These are phyloP conservation scores for Globisporangium recalcitrans DNA, from an alignment of 352 stramenopile species.

Conservation along the genomic window DNA sequence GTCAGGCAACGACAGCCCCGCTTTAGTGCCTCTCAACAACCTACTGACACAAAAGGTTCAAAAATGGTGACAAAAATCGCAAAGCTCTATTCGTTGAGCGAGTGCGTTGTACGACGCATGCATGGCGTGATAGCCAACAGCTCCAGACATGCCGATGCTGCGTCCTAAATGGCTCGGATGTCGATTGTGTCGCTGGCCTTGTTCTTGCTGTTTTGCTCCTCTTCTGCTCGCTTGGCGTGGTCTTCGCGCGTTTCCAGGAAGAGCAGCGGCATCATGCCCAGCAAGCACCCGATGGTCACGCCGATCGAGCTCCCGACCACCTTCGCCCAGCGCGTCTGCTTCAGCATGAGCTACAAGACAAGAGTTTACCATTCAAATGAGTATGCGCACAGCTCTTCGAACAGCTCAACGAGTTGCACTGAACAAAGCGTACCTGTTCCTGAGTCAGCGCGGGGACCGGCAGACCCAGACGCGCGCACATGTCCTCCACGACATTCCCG, in stretches of 20 bases:
- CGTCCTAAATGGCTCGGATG: slow-evolving; percentile 2
- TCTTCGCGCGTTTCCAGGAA: slow-evolving; percentile 67
- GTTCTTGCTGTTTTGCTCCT: not conserved
- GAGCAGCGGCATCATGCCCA: slow-evolving; percentile 71
- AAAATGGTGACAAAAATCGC: slow-evolving; percentile 10
- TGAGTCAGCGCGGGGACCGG: slow-evolving; percentile 49
- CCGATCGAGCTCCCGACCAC: slow-evolving; percentile 59
- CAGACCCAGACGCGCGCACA: slow-evolving; percentile 58
- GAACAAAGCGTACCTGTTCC: slow-evolving; percentile 41
- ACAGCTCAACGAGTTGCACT: not conserved
- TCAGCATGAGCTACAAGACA: slow-evolving; percentile 46
- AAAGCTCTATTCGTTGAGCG: not conserved
- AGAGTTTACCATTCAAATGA: not conserved
- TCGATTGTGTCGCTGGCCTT: slow-evolving; percentile 4
- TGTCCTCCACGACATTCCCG: slow-evolving; percentile 79
- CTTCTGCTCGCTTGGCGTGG: slow-evolving; percentile 15
- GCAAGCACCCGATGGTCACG: slow-evolving; percentile 67
- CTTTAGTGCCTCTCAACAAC: not conserved
- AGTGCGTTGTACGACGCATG: not conserved
- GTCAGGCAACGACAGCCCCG: no score
- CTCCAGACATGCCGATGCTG: no score
- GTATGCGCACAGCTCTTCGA: slow-evolving; percentile 3
- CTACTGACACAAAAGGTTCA: not conserved
- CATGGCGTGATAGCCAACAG: not conserved
- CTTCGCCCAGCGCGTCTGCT: slow-evolving; percentile 61